Base-by-base conservation (phyloP, 352 stramenopile genomes). In the Phytophthora chlamydospora region DNA sequence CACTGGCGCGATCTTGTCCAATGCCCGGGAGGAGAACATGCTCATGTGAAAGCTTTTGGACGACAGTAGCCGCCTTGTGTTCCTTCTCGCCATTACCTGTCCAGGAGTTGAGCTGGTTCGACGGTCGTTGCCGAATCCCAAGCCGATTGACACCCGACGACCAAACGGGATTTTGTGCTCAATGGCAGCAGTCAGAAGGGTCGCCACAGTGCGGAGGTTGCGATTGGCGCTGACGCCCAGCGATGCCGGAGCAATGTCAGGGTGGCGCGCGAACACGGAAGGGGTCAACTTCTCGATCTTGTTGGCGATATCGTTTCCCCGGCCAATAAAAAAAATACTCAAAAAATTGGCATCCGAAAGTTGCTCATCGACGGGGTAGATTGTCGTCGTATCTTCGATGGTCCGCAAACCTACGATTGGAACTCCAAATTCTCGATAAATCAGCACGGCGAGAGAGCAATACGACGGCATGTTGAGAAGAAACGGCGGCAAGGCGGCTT, bases 401-500 rank as follows among this genome's bases (percentile, higher is more conserved):
- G 78, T 87, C 12, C 84, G 73, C 14, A 93, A 59, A 0, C 77
- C 76, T 34, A 93, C 56, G 2, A 90, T 29, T n/a, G 81, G 73
- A 8, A 81, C 67, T 7, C 73, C 71, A 36, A 88, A 84, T 50
- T 93, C 81, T n/a, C 78, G 73, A 52, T 89, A 91, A 5, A 91
- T 58, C 2, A 93, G 53, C 16, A 85, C 54, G 1, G 78, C 81
- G 2, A 93, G 50, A 6, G 71, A 48, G 7, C 59, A 54, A 49
- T 88, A 89, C 4, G 76, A 78, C 9, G 78, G 41, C 52, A 91
- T 77, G 12, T 58, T 53, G 6, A 83, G 56, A 31, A 93, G 58
- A 58, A 82, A 93, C 4, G 60, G 56, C 0, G 84, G 84, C 3
- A 93, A 21, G 0, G 49, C 31, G 8, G 76, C 81, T 66, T 93